phyloP scores from a whole-genome alignment of 352 stramenopile genomes.

The Phytophthora crassamura region DNA sequence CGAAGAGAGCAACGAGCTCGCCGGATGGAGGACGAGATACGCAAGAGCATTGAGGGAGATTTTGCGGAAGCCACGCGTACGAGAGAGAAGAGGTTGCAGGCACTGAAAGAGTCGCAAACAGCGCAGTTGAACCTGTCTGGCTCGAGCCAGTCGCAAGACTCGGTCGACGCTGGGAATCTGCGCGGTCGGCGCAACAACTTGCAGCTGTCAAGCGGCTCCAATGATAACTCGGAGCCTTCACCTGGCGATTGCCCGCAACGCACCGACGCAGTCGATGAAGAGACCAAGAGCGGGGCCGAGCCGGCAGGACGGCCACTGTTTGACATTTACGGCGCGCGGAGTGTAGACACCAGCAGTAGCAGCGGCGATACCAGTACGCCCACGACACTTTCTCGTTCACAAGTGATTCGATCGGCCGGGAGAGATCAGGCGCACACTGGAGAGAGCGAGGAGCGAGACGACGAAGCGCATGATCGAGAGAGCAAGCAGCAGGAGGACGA shows the following conservation, averaged over 20 bases:
- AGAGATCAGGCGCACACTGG: neutral
- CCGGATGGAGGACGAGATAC: neutral
- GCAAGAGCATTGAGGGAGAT: no score
- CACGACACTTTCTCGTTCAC: slow-evolving; percentile 14
- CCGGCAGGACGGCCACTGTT: slow-evolving; percentile 25
- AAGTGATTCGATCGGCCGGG: slow-evolving; percentile 2
- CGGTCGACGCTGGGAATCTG: slow-evolving; percentile 20
- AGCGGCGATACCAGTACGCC: slow-evolving; percentile 3
- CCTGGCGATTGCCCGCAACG: slow-evolving; percentile 20
- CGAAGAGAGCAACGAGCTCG: neutral
- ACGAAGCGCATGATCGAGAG: slow-evolving; percentile 7
- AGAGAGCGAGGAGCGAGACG: neutral
- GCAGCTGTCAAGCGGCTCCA: slow-evolving; percentile 28
- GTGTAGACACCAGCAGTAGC: no score
- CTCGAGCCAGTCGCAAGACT: slow-evolving; percentile 44
- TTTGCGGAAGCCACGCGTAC: no score
- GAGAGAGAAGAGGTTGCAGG: no score
- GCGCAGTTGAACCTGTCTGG: slow-evolving; percentile 17
- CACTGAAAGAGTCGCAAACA: no score
- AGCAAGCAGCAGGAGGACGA: slow-evolving; percentile 9
- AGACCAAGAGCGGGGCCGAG: slow-evolving; percentile 25
- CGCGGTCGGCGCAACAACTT: slow-evolving; percentile 16
- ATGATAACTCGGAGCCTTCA: slow-evolving; percentile 37
- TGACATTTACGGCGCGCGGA: slow-evolving; percentile 18
- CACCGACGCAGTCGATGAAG: slow-evolving; percentile 24